Evolutionary conservation across 768 basidiomycete species (phyloP).

Genomic region (Hirschioporus abietinus): DNA sequence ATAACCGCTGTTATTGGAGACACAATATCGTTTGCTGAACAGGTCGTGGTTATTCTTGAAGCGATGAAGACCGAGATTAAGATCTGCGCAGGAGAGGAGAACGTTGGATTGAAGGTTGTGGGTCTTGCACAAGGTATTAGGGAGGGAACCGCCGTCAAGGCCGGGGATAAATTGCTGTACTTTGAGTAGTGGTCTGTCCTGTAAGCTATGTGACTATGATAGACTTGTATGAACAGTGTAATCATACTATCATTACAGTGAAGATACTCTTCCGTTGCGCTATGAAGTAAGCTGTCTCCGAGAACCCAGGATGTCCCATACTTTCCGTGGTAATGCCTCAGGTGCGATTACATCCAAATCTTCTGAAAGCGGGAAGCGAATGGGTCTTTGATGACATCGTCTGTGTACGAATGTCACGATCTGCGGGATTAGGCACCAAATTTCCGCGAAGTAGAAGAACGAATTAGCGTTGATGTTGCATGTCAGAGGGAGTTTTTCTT

Average conservation of each 20-base stretch:
- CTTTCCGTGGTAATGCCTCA: too few species aligned
- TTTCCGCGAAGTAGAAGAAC: background rate
- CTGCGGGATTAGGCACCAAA: background rate
- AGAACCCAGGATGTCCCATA: too few species aligned
- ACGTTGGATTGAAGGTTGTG: slow-evolving; percentile 38
- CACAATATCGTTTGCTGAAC: slow-evolving; percentile 33
- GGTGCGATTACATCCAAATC: too few species aligned
- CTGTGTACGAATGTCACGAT: background rate
- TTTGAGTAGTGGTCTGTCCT: slow-evolving; percentile 14
- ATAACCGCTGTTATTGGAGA: slow-evolving; percentile 41
- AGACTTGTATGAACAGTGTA: too few species aligned
- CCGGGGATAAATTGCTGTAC: slow-evolving; percentile 41
- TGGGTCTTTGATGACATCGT: background rate
- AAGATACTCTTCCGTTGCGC: too few species aligned
- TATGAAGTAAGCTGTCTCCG: too few species aligned
- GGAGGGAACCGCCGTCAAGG: slow-evolving; percentile 40
- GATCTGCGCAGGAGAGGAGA: slow-evolving; percentile 38
- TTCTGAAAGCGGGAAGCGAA: too few species aligned
- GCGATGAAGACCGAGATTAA: slow-evolving; percentile 65
- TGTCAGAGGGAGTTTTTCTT: too few species aligned
- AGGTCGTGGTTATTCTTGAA: slow-evolving; percentile 47
- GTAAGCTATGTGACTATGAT: too few species aligned
- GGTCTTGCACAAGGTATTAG: slow-evolving; percentile 34
- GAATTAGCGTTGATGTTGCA: too few species aligned
- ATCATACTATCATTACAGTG: too few species aligned